These are phyloP conservation scores for button mushroom (Agaricus bisporus) DNA, from an alignment of 768 basidiomycete genomes.

Conservation along the genomic window DNA sequence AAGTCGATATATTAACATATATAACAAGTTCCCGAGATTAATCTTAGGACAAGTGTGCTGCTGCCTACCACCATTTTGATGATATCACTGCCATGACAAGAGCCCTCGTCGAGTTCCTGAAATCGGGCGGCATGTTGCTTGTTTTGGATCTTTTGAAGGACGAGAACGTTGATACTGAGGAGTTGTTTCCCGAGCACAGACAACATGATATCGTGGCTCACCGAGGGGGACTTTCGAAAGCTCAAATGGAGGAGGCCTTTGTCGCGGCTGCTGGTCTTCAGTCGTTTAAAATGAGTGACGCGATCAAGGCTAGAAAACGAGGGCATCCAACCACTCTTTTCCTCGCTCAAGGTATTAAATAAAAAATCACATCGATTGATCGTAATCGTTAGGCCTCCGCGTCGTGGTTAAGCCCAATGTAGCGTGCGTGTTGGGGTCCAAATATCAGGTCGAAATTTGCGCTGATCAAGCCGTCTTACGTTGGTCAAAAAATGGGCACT, in stretches of 20 bases:
- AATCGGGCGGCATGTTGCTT: constrained; percentile 49
- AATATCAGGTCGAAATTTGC: too few relatives aligned
- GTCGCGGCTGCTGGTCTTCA: constrained; percentile 17
- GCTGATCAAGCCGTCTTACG: too few relatives aligned
- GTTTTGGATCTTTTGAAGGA: constrained; percentile 43
- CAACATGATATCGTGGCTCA: constrained; percentile 22
- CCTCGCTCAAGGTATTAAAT: constrained; percentile 16
- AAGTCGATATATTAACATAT: constrained; percentile 17
- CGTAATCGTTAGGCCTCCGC: too few relatives aligned
- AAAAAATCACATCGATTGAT: background rate
- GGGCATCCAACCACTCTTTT: constrained; percentile 15
- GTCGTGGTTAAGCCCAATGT: too few relatives aligned
- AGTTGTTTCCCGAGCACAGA: constrained; percentile 20
- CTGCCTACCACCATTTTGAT: constrained; percentile 58
- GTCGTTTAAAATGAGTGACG: constrained; percentile 15
- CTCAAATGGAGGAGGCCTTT: constrained; percentile 19
- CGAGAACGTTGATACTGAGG: constrained; percentile 13
- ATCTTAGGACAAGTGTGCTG: constrained; percentile 41
- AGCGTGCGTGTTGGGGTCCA: too few relatives aligned
- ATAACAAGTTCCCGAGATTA: background rate
- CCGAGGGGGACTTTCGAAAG: constrained; percentile 22
- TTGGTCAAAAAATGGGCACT: too few relatives aligned
- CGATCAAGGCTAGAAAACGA: constrained; percentile 14
- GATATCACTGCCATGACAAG: constrained; percentile 41
- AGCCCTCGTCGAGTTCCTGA: constrained; percentile 43